Base-by-base conservation (phyloP, 2,329 filamentous ascomycete genomes). In the Paraphaeosphaeria minitans region DNA sequence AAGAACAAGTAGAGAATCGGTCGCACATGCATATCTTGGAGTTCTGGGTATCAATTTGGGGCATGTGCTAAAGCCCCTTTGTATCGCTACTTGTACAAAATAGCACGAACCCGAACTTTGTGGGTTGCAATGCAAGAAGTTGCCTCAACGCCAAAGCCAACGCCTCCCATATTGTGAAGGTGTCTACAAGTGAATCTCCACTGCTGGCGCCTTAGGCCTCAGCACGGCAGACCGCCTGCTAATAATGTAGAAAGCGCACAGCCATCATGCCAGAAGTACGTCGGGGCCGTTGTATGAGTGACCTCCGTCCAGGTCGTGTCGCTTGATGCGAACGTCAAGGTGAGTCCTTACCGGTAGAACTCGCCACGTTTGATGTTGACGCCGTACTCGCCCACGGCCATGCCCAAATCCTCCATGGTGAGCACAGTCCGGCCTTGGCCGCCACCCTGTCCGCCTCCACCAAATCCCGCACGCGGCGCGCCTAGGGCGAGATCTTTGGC, bases 381-480 rank as follows among this genome's bases (percentile, higher is more conserved):
- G 1, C 95, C 95, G 75, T 98, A 99, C 82, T 99, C 95, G 33
- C 91, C 91, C 31, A 98, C 94, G 1, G 95, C 95, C 93, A 98
- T 98, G 16, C 95, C 95, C 69, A 99, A 78, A 77, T 99, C 95
- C 79, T 99, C 95, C 95, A 99, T 98, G 0, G 95, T 98, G 62
- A 99, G 83, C 56, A 99, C 94, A 19, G 95, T 97, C 63, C 93
- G 85, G 64, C 96, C 96, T 80, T 96, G 92, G 56, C 88, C 91
- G 1, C 92, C 91, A 29, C 93, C 93, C 71, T 93, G 91, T 0
- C 93, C 93, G 67, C 94, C 94, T 63, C 94, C 95, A 16, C 92
- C 64, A 90, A 80, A 74, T 66, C 86, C 81, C 12, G 81, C 78
- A 49, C 81, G 72, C 60, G 81, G 81, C 14, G 80, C 80, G 35